Percentiles rank a stretch among this genome's conserved stretches.
Conservation (phyloP, 2,329 filamentous ascomycete genomes). For the Exserohilum rostratum region DNA sequence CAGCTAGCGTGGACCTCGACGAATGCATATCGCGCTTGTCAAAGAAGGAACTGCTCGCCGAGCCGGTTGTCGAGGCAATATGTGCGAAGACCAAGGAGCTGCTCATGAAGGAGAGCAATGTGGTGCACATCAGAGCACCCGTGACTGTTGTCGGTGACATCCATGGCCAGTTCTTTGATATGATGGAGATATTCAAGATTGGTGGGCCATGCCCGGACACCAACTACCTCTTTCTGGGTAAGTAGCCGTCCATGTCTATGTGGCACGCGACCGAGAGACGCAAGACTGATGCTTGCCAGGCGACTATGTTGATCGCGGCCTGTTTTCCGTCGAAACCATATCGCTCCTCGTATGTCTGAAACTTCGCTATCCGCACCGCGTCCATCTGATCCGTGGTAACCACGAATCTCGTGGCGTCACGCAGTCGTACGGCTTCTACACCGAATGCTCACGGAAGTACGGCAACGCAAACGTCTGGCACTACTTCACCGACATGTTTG, state of each 20-base stretch:
- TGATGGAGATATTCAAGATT: conserved; percentile 99
- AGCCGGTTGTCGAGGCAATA: conserved; percentile 98
- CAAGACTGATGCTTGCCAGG: conserved; percentile 58
- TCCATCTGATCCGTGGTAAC: conserved; percentile 95
- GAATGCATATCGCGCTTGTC: conserved; percentile 97
- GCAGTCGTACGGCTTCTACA: conserved; percentile 99
- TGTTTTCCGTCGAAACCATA: conserved; percentile 99
- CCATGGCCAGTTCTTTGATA: conserved; percentile 97
- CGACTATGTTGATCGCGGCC: conserved; percentile 96
- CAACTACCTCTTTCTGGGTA: conserved; percentile 96
- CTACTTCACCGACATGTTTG: conserved; percentile 99
- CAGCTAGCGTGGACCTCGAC: conserved; percentile 95
- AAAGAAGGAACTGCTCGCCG: conserved; percentile 94
- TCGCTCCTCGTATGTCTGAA: conserved; percentile 97
- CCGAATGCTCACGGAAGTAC: conserved; percentile 96
- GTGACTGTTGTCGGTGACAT: conserved; percentile 98
- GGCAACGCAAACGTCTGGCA: conserved; percentile 99
- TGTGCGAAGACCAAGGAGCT: conserved; percentile 99
- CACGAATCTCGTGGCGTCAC: conserved; percentile 98
- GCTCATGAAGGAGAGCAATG: conserved; percentile 99
- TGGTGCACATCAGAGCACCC: conserved; percentile 93
- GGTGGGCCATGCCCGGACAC: conserved; percentile 97
- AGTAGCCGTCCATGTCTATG: conserved; percentile 24
- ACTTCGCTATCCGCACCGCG: conserved; percentile 91
- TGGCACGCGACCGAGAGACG: conserved; percentile 28